Base-by-base conservation (phyloP, 1,284 basidiomycete genomes). In the Cystobasidiaceae sp. region DNA sequence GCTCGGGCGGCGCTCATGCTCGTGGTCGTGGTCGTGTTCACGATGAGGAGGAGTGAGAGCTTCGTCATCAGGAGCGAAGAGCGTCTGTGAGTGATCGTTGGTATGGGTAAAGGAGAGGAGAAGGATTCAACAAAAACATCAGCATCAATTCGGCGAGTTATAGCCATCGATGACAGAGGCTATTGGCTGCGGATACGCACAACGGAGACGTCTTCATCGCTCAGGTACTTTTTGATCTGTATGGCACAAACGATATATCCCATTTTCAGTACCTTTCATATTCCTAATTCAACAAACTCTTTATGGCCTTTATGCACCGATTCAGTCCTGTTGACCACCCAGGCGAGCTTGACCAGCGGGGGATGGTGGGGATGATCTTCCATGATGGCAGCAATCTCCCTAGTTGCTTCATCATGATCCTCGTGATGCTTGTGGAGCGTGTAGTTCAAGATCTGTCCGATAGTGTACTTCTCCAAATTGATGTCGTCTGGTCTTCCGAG, bases 31-130 rank as follows among this genome's bases (percentile, higher is more conserved):
- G n/a, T n/a, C n/a, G n/a, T n/a, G 21, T 7, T 44, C 63, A 27
- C 39, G 67, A 41, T 68, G 68, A 2, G 72, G 72, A 1, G 71
- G 71, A 4, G 69, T 69, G 3, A 75, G 65, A 1, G 74, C 72
- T 13, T 60, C 46, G 54, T 75, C 70, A 46, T 73, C 72, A 1
- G 73, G 73, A 4, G 73, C 73, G 57, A 74, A 71, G 8, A 74
- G 68, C 0, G 73, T 73, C 54, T 67, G 37, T 28, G 27, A 41
- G 25, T 28, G n/a, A n/a, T n/a, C n/a, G n/a, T n/a, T n/a, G n/a
- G n/a, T n/a, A n/a, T n/a, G n/a, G n/a, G n/a, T n/a, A n/a, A n/a
- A n/a, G n/a, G n/a, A n/a, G n/a, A n/a, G n/a, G n/a, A n/a, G n/a
- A n/a, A n/a, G n/a, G n/a, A n/a, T n/a, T n/a, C n/a, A n/a, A n/a